A percentile compares a stretch with the other conserved stretches of the same genome.
phyloP scores from a whole-genome alignment of 2,329 filamentous ascomycete genomes.

The Colletotrichum orchidophilum region DNA sequence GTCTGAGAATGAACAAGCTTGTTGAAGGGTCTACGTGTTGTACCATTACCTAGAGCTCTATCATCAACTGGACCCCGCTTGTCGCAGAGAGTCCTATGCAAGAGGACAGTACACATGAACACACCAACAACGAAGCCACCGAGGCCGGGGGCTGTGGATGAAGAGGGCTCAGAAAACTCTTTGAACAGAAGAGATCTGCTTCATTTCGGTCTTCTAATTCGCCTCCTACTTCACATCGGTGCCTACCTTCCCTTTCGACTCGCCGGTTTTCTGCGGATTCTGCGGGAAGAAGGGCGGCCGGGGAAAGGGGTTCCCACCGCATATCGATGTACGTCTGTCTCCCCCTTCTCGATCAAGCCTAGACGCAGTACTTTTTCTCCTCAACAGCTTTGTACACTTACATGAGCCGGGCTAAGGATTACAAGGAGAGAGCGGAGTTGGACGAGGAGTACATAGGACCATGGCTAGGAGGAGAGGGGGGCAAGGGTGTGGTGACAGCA shows the following conservation, averaged over 20 bases:
- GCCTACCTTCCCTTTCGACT: background rate
- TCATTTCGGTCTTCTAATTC: background rate
- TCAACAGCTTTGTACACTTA: background rate
- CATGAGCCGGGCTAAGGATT: background rate
- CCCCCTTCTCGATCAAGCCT: background rate
- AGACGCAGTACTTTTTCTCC: background rate
- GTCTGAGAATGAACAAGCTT: background rate
- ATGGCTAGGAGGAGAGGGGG: background rate
- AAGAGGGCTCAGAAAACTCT: background rate
- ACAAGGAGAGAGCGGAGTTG: background rate
- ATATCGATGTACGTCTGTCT: background rate
- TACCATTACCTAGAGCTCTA: background rate
- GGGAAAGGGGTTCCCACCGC: no score
- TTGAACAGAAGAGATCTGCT: background rate
- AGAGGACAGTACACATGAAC: background rate
- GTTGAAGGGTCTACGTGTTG: background rate
- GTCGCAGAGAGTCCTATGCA: background rate
- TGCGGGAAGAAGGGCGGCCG: background rate
- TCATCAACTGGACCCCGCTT: no score
- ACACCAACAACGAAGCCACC: background rate
- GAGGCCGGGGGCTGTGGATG: background rate
- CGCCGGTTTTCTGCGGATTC: background rate
- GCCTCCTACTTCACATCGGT: background rate
- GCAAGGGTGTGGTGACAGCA: background rate
- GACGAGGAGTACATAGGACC: background rate